Evolutionary conservation across 345 rosid species (phyloP).

Genomic region (Euphorbia pulcherrima): DNA sequence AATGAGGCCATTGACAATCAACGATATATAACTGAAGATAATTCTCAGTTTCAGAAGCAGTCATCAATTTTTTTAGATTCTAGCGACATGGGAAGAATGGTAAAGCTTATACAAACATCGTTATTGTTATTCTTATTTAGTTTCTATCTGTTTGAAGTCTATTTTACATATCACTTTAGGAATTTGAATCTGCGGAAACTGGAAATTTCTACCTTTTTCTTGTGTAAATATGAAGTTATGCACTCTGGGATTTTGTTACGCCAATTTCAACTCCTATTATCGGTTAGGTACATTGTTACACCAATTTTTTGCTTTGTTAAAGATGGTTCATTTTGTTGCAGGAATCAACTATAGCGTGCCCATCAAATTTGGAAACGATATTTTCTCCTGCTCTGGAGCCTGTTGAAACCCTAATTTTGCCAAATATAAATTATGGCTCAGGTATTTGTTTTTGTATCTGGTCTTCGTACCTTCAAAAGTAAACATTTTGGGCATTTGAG

Average conservation of each 20-base stretch:
- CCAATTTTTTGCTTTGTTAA: neutral
- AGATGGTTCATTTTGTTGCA: slow-evolving; percentile 22
- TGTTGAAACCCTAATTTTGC: slow-evolving; percentile 34
- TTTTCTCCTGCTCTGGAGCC: slow-evolving; percentile 72
- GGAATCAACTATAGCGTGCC: slow-evolving; percentile 39
- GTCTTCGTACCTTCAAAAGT: neutral
- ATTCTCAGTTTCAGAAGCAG: slow-evolving; percentile 25
- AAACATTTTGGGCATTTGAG: neutral
- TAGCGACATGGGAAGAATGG: slow-evolving; percentile 23
- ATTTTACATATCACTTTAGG: neutral
- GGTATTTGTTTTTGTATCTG: slow-evolving; percentile 25
- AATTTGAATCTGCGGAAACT: slow-evolving; percentile 6
- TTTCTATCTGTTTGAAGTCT: neutral
- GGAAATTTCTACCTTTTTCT: slow-evolving; percentile 5
- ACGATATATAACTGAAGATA: slow-evolving; percentile 24
- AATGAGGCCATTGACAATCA: slow-evolving; percentile 17
- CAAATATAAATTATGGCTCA: slow-evolving; percentile 36
- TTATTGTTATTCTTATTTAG: neutral
- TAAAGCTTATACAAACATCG: slow-evolving; percentile 7
- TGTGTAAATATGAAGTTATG: neutral
- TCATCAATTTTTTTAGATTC: slow-evolving; percentile 26
- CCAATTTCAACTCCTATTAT: neutral
- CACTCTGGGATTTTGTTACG: neutral
- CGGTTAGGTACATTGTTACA: neutral
- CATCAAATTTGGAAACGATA: slow-evolving; percentile 63